Conservation (phyloP, 2,329 filamentous ascomycete genomes). For the Sporothrix protearum region DNA sequence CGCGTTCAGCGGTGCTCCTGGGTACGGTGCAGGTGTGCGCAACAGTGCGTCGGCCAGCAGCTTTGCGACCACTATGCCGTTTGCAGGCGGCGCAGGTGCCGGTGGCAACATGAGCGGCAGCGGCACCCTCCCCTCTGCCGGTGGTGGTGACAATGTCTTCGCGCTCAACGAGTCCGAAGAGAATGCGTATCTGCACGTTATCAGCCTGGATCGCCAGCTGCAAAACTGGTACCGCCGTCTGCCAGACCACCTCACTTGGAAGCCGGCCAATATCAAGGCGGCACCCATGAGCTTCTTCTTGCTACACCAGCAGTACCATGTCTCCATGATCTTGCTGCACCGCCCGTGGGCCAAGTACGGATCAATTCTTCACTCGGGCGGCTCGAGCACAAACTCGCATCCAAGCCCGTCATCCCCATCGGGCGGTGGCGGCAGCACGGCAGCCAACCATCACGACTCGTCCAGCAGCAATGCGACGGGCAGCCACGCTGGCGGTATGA, state of each 20-base stretch:
- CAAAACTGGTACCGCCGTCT: constrained; percentile 53
- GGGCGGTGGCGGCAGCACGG: not conserved
- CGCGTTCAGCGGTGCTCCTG: not conserved
- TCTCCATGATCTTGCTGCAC: constrained; percentile 51
- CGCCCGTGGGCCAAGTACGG: constrained; percentile 52
- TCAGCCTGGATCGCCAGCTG: constrained; percentile 51
- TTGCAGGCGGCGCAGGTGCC: not conserved
- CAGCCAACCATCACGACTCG: constrained; percentile 18
- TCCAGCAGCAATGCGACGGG: constrained; percentile 12
- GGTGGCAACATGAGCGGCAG: not conserved
- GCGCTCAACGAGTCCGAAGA: constrained; percentile 39
- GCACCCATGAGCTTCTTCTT: constrained; percentile 52
- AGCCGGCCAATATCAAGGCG: constrained; percentile 47
- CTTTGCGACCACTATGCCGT: constrained; percentile 18
- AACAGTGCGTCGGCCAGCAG: not conserved
- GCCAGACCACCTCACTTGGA: constrained; percentile 48
- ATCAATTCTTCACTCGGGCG: constrained; percentile 35
- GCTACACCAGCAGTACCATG: constrained; percentile 55
- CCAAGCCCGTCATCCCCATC: constrained; percentile 31
- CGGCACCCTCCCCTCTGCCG: constrained; percentile 1
- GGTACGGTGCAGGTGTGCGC: not conserved
- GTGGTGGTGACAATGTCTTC: constrained; percentile 34
- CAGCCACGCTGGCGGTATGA: not conserved
- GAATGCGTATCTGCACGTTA: constrained; percentile 48
- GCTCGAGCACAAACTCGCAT: constrained; percentile 35